Evolutionary conservation across 1,284 basidiomycete genomes (phyloP).

Genomic region (Leccinum colubrinum): DNA sequence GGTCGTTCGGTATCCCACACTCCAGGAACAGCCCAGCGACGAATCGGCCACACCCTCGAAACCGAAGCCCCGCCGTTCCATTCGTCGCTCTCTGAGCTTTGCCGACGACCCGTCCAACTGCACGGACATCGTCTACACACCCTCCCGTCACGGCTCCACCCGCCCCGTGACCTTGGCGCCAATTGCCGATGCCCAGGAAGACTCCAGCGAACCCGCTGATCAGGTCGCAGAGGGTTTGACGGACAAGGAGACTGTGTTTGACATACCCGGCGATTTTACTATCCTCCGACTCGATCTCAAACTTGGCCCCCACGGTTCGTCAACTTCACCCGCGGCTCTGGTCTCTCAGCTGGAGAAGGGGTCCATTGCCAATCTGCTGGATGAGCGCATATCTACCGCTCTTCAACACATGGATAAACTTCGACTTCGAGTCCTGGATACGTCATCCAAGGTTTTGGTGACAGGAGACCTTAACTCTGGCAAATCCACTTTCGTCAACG

Average conservation of each 20-base stretch:
- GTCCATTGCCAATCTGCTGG: conserved; percentile 90
- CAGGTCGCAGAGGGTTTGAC: conserved; percentile 35
- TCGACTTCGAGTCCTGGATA: conserved; percentile 85
- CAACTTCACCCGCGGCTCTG: conserved; percentile 72
- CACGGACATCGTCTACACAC: conserved; percentile 64
- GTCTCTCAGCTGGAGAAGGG: conserved; percentile 91
- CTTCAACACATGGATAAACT: conserved; percentile 85
- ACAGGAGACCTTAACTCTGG: conserved; percentile 99
- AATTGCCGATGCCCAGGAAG: conserved; percentile 43
- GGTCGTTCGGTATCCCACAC: conserved; percentile 84
- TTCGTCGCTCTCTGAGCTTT: conserved; percentile 75
- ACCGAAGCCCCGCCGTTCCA: conserved; percentile 37
- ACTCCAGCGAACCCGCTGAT: conserved; percentile 32
- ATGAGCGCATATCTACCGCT: conserved; percentile 80
- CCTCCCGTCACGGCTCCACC: conserved; percentile 46
- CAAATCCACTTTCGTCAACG: conserved; percentile 98
- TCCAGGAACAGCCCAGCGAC: conserved; percentile 33
- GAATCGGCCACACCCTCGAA: conserved; percentile 26
- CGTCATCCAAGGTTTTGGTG: conserved; percentile 93
- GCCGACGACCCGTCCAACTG: conserved; percentile 73
- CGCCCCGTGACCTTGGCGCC: conserved; percentile 58
- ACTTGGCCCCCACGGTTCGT: conserved; percentile 74
- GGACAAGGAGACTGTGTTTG: conserved; percentile 43
- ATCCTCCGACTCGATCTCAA: conserved; percentile 93
- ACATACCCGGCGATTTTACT: conserved; percentile 61